These are phyloP conservation scores for Austroboletus olivaceoglutinosus DNA, from an alignment of 1,284 basidiomycete species.

Conservation along the genomic window DNA sequence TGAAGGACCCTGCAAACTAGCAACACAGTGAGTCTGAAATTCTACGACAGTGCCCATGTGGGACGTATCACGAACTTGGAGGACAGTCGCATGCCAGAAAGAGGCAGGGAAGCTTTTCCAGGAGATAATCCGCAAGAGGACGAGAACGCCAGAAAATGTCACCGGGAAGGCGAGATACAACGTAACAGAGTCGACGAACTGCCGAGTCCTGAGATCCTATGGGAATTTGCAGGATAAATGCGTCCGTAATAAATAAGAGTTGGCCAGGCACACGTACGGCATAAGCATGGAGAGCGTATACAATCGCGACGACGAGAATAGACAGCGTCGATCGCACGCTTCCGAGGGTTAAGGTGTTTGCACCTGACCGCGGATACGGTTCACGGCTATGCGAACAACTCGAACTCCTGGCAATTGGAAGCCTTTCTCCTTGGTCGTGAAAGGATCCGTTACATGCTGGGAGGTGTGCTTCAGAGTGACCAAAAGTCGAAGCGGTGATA, in stretches of 20 bases:
- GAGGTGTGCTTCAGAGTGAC: conserved; percentile 3
- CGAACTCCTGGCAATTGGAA: background rate
- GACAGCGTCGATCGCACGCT: conserved; percentile 12
- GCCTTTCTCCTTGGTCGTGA: conserved; percentile 5
- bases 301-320: conserved; percentile 13
- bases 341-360: conserved; percentile 2
- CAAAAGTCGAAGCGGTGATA: background rate
- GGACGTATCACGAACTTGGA: conserved; percentile 22
- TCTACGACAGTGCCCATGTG: background rate
- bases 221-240: conserved; percentile 2
- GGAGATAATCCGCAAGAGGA: conserved; percentile 9
- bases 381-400: background rate
- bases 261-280: conserved; percentile 21
- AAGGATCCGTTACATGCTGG: conserved; percentile 5
- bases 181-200: conserved; percentile 11
- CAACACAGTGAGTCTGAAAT: conserved; percentile 1
- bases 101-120: conserved; percentile 13
- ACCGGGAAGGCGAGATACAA: conserved; percentile 18
- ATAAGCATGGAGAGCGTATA: conserved; percentile 16
- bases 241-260: background rate
- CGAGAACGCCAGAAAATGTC: conserved; percentile 15
- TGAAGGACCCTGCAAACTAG: conserved; percentile 26
- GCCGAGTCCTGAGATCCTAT: conserved; percentile 19
- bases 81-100: conserved; percentile 22
- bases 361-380: conserved; percentile 1